These are phyloP conservation scores for Suillus lakei DNA, from an alignment of 768 basidiomycete species.

Conservation along the genomic window DNA sequence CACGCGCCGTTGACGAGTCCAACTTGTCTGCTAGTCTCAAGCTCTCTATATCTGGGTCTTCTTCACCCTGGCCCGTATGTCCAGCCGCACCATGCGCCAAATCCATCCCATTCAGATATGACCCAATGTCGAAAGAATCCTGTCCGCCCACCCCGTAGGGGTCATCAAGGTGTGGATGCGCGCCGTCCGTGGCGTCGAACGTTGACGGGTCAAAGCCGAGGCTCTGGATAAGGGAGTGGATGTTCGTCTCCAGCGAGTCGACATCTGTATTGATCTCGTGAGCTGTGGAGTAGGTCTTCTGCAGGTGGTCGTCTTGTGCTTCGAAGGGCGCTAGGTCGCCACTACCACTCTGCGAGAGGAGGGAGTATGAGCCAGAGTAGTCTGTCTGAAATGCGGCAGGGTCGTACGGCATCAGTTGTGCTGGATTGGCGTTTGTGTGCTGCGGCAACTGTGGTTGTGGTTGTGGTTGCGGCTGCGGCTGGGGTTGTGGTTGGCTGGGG, in stretches of 20 bases:
- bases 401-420: conserved; percentile 25
- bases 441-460: conserved; percentile 11
- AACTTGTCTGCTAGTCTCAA: conserved; percentile 35
- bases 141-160: conserved; percentile 4
- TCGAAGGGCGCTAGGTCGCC: conserved; percentile 37
- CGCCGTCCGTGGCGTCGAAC: conserved; percentile 17
- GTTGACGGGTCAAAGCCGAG: conserved; percentile 63
- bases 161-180: conserved; percentile 13
- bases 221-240: conserved; percentile 73
- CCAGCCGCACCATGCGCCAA: conserved; percentile 32
- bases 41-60: conserved; percentile 31
- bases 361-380: conserved; percentile 27
- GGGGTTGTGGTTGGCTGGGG: conserved; percentile 18
- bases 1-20: conserved; percentile 38
- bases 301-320: conserved; percentile 47
- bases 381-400: conserved; percentile 22
- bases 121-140: conserved; percentile 45
- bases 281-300: conserved; percentile 62
- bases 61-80: conserved; percentile 23
- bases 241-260: conserved; percentile 65
- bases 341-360: conserved; percentile 27
- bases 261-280: conserved; percentile 75
- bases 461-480: conserved; percentile 24
- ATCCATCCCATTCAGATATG: conserved; percentile 41
- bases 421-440: conserved; percentile 14